These are phyloP conservation scores for Pyrus communis DNA, from an alignment of 306 rosid genomes.

Conservation along the genomic window DNA sequence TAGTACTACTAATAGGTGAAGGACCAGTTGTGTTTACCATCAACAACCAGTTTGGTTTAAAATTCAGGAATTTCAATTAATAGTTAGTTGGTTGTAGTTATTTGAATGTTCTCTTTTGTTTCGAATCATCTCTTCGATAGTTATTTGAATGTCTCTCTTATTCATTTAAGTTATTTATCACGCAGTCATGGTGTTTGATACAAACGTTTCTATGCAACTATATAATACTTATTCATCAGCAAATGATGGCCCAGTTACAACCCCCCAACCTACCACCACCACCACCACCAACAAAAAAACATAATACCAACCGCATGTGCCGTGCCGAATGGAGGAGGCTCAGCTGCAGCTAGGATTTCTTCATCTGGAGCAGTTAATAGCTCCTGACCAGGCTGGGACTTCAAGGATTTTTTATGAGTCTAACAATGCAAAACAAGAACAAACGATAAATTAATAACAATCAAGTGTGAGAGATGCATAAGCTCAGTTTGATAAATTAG, in stretches of 20 bases:
- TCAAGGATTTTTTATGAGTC: constrained; percentile 59
- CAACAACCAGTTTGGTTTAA: not conserved
- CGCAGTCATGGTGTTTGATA: not conserved
- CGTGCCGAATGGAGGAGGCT: constrained; percentile 67
- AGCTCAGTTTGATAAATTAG: not conserved
- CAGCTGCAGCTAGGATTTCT: constrained; percentile 37
- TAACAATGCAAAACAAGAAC: constrained; percentile 22
- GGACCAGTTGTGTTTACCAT: not conserved
- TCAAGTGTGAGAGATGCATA: not conserved
- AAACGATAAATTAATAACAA: not conserved
- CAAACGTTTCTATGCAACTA: not conserved
- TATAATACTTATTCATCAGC: not conserved
- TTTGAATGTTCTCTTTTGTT: not conserved
- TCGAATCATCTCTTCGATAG: not conserved
- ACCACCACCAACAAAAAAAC: not conserved
- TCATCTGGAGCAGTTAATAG: constrained; percentile 28
- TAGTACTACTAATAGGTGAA: not conserved
- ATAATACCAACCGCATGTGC: constrained; percentile 52
- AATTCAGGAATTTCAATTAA: not conserved
- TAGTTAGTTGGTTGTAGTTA: not conserved
- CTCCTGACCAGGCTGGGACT: constrained; percentile 23
- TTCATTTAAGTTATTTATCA: not conserved
- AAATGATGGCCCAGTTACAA: not conserved
- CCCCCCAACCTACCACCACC: not conserved
- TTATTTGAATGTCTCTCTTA: too few species aligned